Percentiles rank a stretch among this genome's conserved stretches.
phyloP scores from a whole-genome alignment of 495 filamentous ascomycete species.

The Talaromyces proteolyticus region DNA sequence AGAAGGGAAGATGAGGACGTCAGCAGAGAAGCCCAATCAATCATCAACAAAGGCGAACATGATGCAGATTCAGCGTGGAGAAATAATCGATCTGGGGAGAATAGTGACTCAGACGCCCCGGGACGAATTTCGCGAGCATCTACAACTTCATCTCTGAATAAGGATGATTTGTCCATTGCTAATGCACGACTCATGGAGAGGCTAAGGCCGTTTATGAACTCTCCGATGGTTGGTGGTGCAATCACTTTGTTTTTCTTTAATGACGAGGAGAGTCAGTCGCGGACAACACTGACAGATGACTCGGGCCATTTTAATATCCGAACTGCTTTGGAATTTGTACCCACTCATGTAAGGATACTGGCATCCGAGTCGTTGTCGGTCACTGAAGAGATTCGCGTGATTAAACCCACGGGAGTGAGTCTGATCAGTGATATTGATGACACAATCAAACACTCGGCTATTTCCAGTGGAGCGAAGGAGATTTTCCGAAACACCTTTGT shows the following conservation, averaged over 20 bases:
- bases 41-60: constrained; percentile 61
- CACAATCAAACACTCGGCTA: constrained; percentile 94
- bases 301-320: constrained; percentile 79
- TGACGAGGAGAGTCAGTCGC: constrained; percentile 65
- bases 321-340: constrained; percentile 78
- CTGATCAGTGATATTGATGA: constrained; percentile 98
- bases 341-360: constrained; percentile 80
- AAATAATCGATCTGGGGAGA: constrained; percentile 19
- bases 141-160: constrained; percentile 50
- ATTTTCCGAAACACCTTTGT: constrained; percentile 96
- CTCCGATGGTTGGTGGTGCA: constrained; percentile 61
- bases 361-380: constrained; percentile 82
- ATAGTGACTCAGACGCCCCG: constrained; percentile 7
- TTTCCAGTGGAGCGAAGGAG: constrained; percentile 77
- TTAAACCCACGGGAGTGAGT: constrained; percentile 77
- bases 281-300: constrained; percentile 74
- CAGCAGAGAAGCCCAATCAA: constrained; percentile 64
- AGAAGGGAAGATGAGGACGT: constrained; percentile 56
- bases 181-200: constrained; percentile 84
- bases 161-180: constrained; percentile 67
- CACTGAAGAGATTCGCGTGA: constrained; percentile 66
- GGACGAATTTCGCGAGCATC: constrained; percentile 12
- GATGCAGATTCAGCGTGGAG: constrained; percentile 66
- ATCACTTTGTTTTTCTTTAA: constrained; percentile 95
- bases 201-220: constrained; percentile 82